Conservation (phyloP, 305 asterid genomes). For the Plantago lanceolata region DNA sequence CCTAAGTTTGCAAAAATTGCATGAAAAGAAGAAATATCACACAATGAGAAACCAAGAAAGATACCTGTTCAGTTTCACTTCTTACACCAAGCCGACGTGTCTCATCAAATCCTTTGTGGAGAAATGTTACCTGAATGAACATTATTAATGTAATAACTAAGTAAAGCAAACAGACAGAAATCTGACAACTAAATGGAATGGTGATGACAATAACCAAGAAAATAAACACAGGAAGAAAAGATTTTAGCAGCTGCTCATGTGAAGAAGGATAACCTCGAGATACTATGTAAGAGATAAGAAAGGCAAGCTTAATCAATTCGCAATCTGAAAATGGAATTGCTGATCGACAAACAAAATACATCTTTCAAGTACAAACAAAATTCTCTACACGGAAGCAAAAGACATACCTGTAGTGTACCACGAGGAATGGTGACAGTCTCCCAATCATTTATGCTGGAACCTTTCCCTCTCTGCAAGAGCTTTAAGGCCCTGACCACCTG, state of each 20-base stretch:
- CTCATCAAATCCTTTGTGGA: slow-evolving; percentile 98
- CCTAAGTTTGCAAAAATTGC: neutral
- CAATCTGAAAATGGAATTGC: no score
- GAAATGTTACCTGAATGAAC: slow-evolving; percentile 70
- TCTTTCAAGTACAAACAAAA: no score
- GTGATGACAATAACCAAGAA: no score
- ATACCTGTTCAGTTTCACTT: slow-evolving; percentile 85
- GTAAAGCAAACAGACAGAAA: slow-evolving; percentile 6
- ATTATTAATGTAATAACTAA: neutral
- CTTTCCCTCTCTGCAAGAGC: slow-evolving; percentile 66
- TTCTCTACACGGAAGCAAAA: slow-evolving; percentile 24
- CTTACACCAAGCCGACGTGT: slow-evolving; percentile 93
- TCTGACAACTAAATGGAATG: slow-evolving; percentile 1
- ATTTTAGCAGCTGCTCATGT: no score
- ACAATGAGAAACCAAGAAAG: slow-evolving; percentile 9
- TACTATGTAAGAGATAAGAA: no score
- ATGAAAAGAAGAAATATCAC: slow-evolving; percentile 9
- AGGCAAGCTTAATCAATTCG: no score
- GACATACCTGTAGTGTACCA: slow-evolving; percentile 98
- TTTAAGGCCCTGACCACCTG: slow-evolving; percentile 95
- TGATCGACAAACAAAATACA: no score
- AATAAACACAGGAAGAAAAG: no score
- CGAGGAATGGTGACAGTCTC: slow-evolving; percentile 86
- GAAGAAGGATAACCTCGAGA: no score
- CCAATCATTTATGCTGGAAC: slow-evolving; percentile 51